Conservation (phyloP, 768 basidiomycete species). For the Russula sp. region DNA sequence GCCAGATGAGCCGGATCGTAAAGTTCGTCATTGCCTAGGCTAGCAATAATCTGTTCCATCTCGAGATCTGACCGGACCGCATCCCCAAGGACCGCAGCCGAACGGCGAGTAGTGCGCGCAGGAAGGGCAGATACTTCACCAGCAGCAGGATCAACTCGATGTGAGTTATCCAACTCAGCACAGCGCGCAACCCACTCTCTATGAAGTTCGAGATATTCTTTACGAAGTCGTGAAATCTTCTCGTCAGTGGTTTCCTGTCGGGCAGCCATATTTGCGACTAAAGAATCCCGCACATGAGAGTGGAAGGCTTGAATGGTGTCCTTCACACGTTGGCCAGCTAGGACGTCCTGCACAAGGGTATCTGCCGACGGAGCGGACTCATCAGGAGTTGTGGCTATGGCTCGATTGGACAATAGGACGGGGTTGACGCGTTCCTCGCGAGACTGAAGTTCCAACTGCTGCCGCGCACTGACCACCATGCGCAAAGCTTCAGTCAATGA, state of each 20-base stretch:
- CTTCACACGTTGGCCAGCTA: conserved; percentile 33
- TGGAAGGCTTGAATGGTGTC: conserved; percentile 36
- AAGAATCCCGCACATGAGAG: conserved; percentile 38
- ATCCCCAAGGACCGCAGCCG: conserved; percentile 69
- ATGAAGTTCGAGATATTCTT: conserved; percentile 64
- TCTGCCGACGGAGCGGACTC: conserved; percentile 34
- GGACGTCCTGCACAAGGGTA: conserved; percentile 44
- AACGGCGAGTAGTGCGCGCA: conserved; percentile 65
- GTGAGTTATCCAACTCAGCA: conserved; percentile 56
- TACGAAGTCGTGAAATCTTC: conserved; percentile 52
- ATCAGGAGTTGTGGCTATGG: conserved; percentile 36
- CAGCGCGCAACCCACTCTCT: conserved; percentile 72
- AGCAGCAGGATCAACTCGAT: conserved; percentile 37
- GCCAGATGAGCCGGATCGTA: conserved; percentile 92
- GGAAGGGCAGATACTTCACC: conserved; percentile 29
- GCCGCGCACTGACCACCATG: conserved; percentile 55
- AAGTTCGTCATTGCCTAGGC: conserved; percentile 84
- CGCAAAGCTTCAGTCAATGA: conserved; percentile 55
- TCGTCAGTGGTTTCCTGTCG: conserved; percentile 44
- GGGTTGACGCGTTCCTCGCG: conserved; percentile 58
- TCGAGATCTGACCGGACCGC: conserved; percentile 92
- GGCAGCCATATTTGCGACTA: conserved; percentile 50
- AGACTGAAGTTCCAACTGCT: conserved; percentile 53
- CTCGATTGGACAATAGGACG: conserved; percentile 54
- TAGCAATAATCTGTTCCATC: conserved; percentile 97